Percentiles rank a stretch among this genome's conserved stretches.
Conservation (phyloP, 1,284 basidiomycete species). For the Wallemia ichthyophaga region DNA sequence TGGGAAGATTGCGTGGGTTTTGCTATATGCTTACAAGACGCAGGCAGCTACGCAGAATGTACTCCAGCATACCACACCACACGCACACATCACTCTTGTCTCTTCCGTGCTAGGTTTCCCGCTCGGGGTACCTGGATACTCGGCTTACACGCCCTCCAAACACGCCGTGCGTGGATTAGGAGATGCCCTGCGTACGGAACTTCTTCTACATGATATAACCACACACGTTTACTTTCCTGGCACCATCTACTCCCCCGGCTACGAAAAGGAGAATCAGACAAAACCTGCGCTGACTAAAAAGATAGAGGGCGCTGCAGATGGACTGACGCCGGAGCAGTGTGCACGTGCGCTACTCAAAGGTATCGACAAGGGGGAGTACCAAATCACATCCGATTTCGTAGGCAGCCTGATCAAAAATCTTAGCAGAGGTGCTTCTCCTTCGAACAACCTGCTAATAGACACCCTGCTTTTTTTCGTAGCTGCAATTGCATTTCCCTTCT, state of each 20-base stretch:
- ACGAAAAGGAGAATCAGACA: conserved; percentile 41
- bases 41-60: conserved; percentile 42
- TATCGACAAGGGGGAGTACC: conserved; percentile 35
- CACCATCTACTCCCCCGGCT: conserved; percentile 57
- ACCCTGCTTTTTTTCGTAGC: conserved; percentile 18
- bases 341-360: conserved; percentile 34
- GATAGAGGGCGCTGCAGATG: conserved; percentile 48
- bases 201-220: conserved; percentile 43
- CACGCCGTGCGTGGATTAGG: conserved; percentile 65
- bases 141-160: conserved; percentile 63
- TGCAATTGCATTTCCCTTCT: conserved; percentile 18
- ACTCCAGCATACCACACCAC: conserved; percentile 26
- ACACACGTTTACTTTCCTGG: conserved; percentile 67
- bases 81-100: conserved; percentile 45
- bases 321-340: conserved; percentile 32
- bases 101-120: conserved; percentile 55
- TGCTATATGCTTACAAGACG: no score
- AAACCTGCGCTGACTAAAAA: conserved; percentile 52
- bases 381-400: conserved; percentile 43
- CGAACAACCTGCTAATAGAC: conserved; percentile 30
- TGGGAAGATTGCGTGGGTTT: no score
- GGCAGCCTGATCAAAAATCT: conserved; percentile 35
- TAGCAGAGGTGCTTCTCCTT: conserved; percentile 35
- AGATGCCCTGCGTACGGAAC: conserved; percentile 53
- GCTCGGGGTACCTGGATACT: conserved; percentile 42